Evolutionary conservation across 106 monocot species (phyloP).

Genomic region (Posidonia australis): DNA sequence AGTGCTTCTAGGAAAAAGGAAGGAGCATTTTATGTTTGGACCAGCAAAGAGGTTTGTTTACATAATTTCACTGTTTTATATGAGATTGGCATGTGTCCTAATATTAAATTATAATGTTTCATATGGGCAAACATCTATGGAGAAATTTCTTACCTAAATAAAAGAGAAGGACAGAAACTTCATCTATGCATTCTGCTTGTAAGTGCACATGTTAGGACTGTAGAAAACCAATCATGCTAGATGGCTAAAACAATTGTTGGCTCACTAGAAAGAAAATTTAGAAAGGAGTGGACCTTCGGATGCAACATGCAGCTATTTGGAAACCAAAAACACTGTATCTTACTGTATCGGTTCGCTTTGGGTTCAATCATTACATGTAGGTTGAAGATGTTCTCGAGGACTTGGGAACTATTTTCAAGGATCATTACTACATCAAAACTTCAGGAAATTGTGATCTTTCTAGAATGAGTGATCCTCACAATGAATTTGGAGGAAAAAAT

Average conservation of each 20-base stretch:
- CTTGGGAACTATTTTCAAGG: constrained; percentile 54
- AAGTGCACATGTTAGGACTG: too few relatives aligned
- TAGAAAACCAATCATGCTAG: too few relatives aligned
- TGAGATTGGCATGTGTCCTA: neutral
- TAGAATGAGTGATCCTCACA: constrained; percentile 80
- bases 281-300: too few relatives aligned
- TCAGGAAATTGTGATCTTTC: constrained; percentile 97
- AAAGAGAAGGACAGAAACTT: too few relatives aligned
- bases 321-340: too few relatives aligned
- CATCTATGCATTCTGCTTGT: too few relatives aligned
- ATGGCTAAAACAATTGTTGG: too few relatives aligned
- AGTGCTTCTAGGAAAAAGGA: constrained; percentile 71
- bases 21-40: constrained; percentile 96
- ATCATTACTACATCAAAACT: constrained; percentile 83
- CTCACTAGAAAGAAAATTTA: too few relatives aligned
- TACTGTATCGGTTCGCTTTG: neutral
- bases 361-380: constrained; percentile 20
- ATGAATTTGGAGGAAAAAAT: constrained; percentile 77
- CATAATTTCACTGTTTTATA: neutral
- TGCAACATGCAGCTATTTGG: too few relatives aligned
- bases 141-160: too few relatives aligned
- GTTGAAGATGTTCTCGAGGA: constrained; percentile 66
- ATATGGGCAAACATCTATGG: too few relatives aligned
- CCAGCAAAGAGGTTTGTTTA: constrained; percentile 57
- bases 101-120: neutral